phyloP scores from a whole-genome alignment of 768 basidiomycete genomes.

The Albatrellus ellisii region DNA sequence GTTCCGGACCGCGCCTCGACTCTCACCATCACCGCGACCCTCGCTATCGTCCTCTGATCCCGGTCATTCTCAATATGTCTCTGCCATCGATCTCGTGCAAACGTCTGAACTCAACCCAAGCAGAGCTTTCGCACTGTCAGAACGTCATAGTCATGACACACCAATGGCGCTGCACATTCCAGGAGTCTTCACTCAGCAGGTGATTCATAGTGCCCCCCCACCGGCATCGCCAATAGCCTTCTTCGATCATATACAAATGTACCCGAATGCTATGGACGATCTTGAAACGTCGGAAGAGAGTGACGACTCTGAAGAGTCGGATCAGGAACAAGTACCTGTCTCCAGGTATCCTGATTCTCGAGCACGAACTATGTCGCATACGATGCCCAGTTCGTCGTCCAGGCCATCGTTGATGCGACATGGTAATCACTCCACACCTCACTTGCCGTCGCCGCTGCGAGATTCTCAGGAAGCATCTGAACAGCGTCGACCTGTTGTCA shows the following conservation, averaged over 20 bases:
- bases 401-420: constrained; percentile 5
- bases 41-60: constrained; percentile 11
- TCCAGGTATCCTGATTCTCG: constrained; percentile 12
- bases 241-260: constrained; percentile 61
- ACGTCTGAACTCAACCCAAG: neutral
- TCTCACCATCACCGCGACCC: constrained; percentile 1
- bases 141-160: neutral
- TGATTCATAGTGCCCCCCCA: constrained; percentile 47
- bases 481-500: constrained; percentile 6
- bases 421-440: constrained; percentile 6
- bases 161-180: constrained; percentile 35
- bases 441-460: constrained; percentile 6
- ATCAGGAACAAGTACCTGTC: constrained; percentile 15
- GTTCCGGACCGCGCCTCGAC: constrained; percentile 1
- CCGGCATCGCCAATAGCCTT: constrained; percentile 57
- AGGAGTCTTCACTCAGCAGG: constrained; percentile 25
- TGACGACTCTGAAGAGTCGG: constrained; percentile 22
- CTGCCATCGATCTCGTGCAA: constrained; percentile 6
- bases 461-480: constrained; percentile 2
- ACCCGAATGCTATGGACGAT: constrained; percentile 64
- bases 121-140: neutral
- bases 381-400: constrained; percentile 3
- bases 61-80: constrained; percentile 15
- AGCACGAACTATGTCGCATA: constrained; percentile 14
- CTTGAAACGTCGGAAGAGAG: constrained; percentile 35